Base-by-base conservation (phyloP, 2,329 filamentous ascomycete species). In the Cladophialophora psammophila region DNA sequence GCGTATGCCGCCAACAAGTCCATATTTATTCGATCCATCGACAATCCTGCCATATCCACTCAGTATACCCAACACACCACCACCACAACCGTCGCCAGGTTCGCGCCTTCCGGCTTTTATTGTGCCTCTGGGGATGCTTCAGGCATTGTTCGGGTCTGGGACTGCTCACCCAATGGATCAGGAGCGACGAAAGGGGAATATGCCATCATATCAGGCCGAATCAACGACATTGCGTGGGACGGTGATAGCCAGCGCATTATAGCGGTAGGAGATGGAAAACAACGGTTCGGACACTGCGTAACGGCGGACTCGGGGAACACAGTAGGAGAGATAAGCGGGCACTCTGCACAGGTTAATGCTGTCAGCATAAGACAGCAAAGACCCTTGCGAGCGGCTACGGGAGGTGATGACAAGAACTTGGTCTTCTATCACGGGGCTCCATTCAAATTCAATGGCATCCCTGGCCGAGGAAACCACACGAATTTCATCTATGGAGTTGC, bases 191-290 rank as follows among this genome's bases (percentile, higher is more conserved):
- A 96, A 80, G 92, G 94, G 72, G 94, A 98, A 80, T 98, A 97
- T 80, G 87, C 89, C 76, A 97, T 98, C 80, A 94, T 98, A 75
- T 93, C 92, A 38, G 95, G 95, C 12, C 90, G 92, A 62, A 94
- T 99, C 81, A 96, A 97, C 77, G 95, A 99, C 78, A 88, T 99
- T 72, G 94, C 93, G 1, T 99, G 95, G 94, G 95, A 98, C 75
- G 94, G 94, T 65, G 95, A 99, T 80, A 96, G 92, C 68, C 94
- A 97, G 82, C 90, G 95, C 58, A 90, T 99, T 76, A 97, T 98
- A 75, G 95, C 94, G 3, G 94, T 99, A 5, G 95, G 95, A 53
- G 92, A 98, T 74, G 95, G 95, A 60, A 94, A 94, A 76, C 93
- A 98, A 81, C 88, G 93, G 64, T 97, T 93, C 77, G 94, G 94